Conservation (phyloP, 352 stramenopile species). For the Globisporangium carolinianum region DNA sequence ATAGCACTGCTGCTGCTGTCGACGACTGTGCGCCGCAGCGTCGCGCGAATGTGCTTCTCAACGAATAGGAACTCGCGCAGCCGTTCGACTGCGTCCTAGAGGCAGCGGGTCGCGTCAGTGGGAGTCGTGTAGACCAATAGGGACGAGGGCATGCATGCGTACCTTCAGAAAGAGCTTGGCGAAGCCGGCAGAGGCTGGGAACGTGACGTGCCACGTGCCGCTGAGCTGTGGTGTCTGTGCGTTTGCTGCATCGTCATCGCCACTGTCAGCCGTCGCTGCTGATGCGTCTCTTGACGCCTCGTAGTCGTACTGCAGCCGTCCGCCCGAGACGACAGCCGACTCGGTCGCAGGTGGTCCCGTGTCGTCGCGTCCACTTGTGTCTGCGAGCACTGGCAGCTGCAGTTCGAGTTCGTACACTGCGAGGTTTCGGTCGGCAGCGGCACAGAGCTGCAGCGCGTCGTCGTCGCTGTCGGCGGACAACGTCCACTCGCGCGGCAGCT, state of each 20-base stretch:
- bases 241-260: background rate
- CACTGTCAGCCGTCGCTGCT: background rate
- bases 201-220: conserved; percentile 42
- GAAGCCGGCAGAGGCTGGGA: conserved; percentile 17
- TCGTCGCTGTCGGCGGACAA: conserved; percentile 34
- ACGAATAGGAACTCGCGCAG: conserved; percentile 44
- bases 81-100: conserved; percentile 22
- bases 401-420: conserved; percentile 50
- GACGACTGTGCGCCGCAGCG: conserved; percentile 23
- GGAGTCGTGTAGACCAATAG: background rate
- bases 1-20: conserved; percentile 12
- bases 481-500: conserved; percentile 46
- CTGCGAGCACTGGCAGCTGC: conserved; percentile 21
- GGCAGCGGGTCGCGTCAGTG: background rate
- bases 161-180: conserved; percentile 46
- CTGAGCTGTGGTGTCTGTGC: conserved; percentile 9
- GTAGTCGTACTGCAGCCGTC: conserved; percentile 49
- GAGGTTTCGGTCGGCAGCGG: conserved; percentile 26
- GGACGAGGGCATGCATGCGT: background rate
- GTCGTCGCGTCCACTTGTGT: background rate
- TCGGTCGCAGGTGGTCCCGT: background rate
- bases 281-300: conserved; percentile 5
- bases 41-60: conserved; percentile 30
- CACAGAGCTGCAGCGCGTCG: conserved; percentile 34
- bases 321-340: conserved; percentile 22